These are phyloP conservation scores for Aspergillus fijiensis DNA, from an alignment of 2,329 filamentous ascomycete species.

Conservation along the genomic window DNA sequence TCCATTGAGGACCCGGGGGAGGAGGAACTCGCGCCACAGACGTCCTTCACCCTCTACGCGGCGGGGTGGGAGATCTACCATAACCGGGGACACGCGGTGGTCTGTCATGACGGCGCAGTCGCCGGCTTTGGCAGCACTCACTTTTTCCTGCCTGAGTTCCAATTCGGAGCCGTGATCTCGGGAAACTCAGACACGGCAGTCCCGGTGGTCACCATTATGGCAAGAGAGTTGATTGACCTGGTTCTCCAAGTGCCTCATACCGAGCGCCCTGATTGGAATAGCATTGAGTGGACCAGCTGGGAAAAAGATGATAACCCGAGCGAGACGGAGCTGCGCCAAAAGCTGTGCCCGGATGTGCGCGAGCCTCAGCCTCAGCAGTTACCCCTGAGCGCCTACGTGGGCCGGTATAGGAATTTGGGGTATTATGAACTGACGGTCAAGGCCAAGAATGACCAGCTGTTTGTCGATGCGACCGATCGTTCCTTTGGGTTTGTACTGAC, in stretches of 20 bases:
- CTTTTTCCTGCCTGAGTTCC: slow-evolving; percentile 29
- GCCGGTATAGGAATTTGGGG: slow-evolving; percentile 25
- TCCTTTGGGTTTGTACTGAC: slow-evolving; percentile 31
- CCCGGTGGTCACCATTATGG: slow-evolving; percentile 17
- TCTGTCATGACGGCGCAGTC: slow-evolving; percentile 31
- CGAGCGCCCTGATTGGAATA: not conserved
- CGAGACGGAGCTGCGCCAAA: slow-evolving; percentile 11
- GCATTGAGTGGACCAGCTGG: not conserved
- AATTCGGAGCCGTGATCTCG: slow-evolving; percentile 31
- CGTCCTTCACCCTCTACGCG: slow-evolving; percentile 26
- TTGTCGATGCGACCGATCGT: slow-evolving; percentile 35
- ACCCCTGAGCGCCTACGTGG: slow-evolving; percentile 23
- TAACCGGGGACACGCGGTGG: slow-evolving; percentile 30
- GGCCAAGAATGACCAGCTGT: slow-evolving; percentile 26
- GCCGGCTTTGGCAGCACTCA: slow-evolving; percentile 26
- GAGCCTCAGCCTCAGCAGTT: slow-evolving; percentile 12
- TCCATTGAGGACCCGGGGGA: slow-evolving; percentile 21
- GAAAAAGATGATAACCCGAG: slow-evolving; percentile 4
- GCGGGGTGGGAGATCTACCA: slow-evolving; percentile 28
- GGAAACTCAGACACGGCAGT: slow-evolving; percentile 25
- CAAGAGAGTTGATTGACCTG: slow-evolving; percentile 27
- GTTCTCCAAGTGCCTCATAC: slow-evolving; percentile 12
- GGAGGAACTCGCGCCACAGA: slow-evolving; percentile 18
- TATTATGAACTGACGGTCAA: slow-evolving; percentile 29
- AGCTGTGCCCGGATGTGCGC: not conserved